Evolutionary conservation across 768 basidiomycete species (phyloP), one percentile per base, ranked within the genome.

Genomic region (Pulveroboletus frians): DNA sequence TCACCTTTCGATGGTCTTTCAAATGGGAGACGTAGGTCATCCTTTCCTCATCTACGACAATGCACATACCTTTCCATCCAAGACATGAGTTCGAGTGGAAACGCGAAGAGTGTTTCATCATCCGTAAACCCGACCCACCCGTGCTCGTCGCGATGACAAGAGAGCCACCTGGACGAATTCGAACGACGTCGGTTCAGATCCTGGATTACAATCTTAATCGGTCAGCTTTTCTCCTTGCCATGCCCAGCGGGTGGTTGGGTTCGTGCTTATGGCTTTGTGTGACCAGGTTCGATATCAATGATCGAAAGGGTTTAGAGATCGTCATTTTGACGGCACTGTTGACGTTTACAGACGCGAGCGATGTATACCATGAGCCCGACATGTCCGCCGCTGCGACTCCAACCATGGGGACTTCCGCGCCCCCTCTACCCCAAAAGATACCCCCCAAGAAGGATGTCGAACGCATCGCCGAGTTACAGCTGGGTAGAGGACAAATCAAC

Each of bases 81-180:
- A 92, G 89, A 32, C 84, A 92, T 52, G 80, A 85, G 37, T 90
- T 88, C 53, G 89, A 91, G 60, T 92, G 90, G 89, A 86, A 81
- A 60, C 77, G 85, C 38, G 88, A 90, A 61, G 84, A 85, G 56
- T 91, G 88, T 67, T 91, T 76, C 66, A 79, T 92, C 66, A 65
- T 91, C 37, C 80, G 89, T 18, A 91, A 91, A 62, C 90, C 89
- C 9, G 90, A 92, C 55, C 90, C 90, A 6, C 85, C 90, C 37
- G 88, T 92, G 2, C 77, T 91, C 9, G 84, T 92, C 11, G 88
- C 88, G 0, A 74, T 90, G 26, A 89, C 87, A 3, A 89, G 84
- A 59, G 90, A 90, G 51, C 77, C 81, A 2, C 72, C 81, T 2
- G 83, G 85, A 7, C 73, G 79, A 20, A 70, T 84, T 39, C 84